Base-by-base conservation (phyloP, 106 monocot genomes). In the Acanthochlamys bracteata region DNA sequence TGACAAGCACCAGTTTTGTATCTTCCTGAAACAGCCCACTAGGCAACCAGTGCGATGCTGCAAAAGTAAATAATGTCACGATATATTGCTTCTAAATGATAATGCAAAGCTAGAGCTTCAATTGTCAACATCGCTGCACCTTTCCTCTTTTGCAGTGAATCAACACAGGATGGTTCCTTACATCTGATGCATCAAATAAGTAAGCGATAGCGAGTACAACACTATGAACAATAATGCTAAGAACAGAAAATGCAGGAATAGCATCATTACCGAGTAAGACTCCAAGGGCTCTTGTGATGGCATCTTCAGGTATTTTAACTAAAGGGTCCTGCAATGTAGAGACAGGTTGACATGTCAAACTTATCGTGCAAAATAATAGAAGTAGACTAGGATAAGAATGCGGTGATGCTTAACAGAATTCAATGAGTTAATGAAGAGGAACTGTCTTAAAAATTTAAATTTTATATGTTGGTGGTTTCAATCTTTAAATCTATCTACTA, bases 1-100 rank as follows among this genome's bases (percentile, higher is more conserved):
- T 22, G 86, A 42, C 63, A 89, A 42, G 68, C 81, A 79, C 93
- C 93, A 89, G 56, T 76, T 75, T 69, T 89, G 83, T 14, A 86
- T 72, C 64, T 86, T 94, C 66, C 93, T 83, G 73, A 89, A 89
- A 41, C 93, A 94, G 42, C 93, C 93, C 20, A 94, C 86, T 13
- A 94, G 83, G 66, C 80, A 82, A 6, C 93, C 93, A 7, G 93
- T 94, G 12, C 93, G 83, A 58, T 94, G 93, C 93, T 94, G 86
- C 55, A 57, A 9, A 15, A 11, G 45, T 4, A 56, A 26, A 11
- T 12, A 25, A 20, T 49, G 13, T 55, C 4, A 55, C 11, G 10
- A 49, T 33, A 49, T 2, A 49, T 55, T 22, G 11, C 12, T 14
- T 17, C 20, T 10, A 55, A 0, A 2, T 21, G 11, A 55, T 17